These are phyloP conservation scores for Goffeauzyma gilvescens DNA, from an alignment of 768 basidiomycete species.

Conservation along the genomic window DNA sequence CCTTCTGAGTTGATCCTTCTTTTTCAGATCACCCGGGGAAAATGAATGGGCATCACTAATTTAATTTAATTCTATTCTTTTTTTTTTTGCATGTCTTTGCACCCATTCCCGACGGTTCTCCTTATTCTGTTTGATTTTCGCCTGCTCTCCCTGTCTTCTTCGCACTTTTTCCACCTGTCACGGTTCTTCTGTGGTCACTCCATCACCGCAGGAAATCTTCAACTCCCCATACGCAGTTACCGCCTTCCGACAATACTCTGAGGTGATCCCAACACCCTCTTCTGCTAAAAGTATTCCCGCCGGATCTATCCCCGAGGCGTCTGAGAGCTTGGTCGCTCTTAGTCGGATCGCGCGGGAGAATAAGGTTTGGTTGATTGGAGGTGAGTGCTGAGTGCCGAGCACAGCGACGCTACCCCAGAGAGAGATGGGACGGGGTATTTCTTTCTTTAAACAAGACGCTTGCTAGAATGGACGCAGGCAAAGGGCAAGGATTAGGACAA, in stretches of 20 bases:
- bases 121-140: no score
- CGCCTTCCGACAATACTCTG: conserved; percentile 62
- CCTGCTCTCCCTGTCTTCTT: no score
- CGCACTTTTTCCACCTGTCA: no score
- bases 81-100: conserved; percentile 1
- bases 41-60: no score
- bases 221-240: conserved; percentile 35
- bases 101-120: no score
- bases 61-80: not conserved
- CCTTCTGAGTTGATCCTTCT: not conserved
- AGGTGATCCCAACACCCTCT: conserved; percentile 5
- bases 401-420: no score
- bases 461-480: no score
- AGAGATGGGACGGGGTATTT: not conserved
- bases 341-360: conserved; percentile 60
- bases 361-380: conserved; percentile 80
- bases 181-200: not conserved
- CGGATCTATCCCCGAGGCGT: no score
- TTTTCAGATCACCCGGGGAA: no score
- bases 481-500: no score
- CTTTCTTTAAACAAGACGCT: no score
- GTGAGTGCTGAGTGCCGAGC: no score
- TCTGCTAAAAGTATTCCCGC: not conserved
- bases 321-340: conserved; percentile 59
- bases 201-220: conserved; percentile 32